Base-by-base conservation (phyloP, 1,139 yeast genomes). In the Geotrichum candidum region DNA sequence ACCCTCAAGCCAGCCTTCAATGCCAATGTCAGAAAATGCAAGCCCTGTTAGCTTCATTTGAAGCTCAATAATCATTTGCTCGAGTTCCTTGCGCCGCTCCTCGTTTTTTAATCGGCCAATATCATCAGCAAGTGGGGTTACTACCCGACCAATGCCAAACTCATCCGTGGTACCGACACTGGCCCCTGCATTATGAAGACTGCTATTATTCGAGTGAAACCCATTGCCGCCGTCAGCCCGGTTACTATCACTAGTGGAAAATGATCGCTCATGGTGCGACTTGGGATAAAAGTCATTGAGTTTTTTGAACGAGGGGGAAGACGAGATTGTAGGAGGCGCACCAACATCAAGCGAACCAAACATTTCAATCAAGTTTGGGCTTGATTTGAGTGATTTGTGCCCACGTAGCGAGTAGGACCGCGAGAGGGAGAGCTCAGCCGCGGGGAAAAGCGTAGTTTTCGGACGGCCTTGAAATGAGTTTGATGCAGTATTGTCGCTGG, bases 21-120 rank as follows among this genome's bases (percentile, higher is more conserved):
- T 53, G 3, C 74, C 73, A 59, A 72, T 61, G 58, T 72, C 74
- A 1, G 73, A 67, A 60, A 66, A 70, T 25, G 71, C 67, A 54
- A 72, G 63, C 33, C 73, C 69, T 0, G 67, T 68, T 33, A 72
- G 60, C 31, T 65, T 63, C 72, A 70, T 71, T 58, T 70, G 74
- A 46, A 71, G 56, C 31, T 68, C 69, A n/a, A 68, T 54, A 45
- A 71, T 63, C 27, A 63, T 59, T 15, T 65, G 65, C 29, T 70
- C 72, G 45, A 70, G 61, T 54, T 64, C 63, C 25, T 62, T 60
- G 18, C 67, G 60, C 31, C 73, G 67, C 63, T 75, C 78, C 11
- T 72, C 69, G 13, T 75, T 70, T 62, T 75, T 75, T 55, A 67
- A 65, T 23, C 65, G 69, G 5, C 73, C 73, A 3, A 70, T 74